Evolutionary conservation across 306 rosid genomes (phyloP).

Genomic region (Citrullus colocynthis): DNA sequence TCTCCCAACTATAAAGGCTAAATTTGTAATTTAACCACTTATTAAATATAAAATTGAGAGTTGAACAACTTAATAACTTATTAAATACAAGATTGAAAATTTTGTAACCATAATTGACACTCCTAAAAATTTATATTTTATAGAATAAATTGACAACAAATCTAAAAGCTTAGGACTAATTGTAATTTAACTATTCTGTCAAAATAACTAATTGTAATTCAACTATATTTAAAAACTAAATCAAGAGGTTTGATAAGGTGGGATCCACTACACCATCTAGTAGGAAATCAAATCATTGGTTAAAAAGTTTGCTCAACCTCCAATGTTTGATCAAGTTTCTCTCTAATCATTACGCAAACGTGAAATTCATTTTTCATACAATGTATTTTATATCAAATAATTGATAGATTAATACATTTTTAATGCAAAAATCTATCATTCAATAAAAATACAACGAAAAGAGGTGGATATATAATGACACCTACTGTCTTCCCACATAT

Average conservation of each 20-base stretch:
- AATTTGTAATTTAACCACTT: no score
- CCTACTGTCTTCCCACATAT: not conserved
- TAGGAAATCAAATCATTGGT: slow-evolving; percentile 7
- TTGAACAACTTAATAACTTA: no score
- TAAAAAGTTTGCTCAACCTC: slow-evolving; percentile 40
- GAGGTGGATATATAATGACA: not conserved
- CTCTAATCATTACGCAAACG: slow-evolving; percentile 6
- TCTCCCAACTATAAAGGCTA: no score
- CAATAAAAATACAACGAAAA: not conserved
- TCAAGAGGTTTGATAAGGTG: not conserved
- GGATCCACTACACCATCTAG: slow-evolving; percentile 10
- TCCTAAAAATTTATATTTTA: no score
- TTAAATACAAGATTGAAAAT: no score
- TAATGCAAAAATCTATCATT: not conserved
- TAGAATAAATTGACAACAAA: no score
- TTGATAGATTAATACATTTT: not conserved
- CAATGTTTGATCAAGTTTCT: slow-evolving; percentile 3
- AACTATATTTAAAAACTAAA: no score
- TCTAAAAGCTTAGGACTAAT: no score
- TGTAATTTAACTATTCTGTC: no score
- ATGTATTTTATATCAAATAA: not conserved
- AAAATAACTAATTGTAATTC: no score
- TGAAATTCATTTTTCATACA: not conserved
- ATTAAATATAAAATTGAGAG: no score
- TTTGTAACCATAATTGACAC: no score